A percentile compares a stretch with the other conserved stretches of the same genome.
Evolutionary conservation across 2,329 filamentous ascomycete genomes (phyloP).

Genomic region (Diaporthe sp.): DNA sequence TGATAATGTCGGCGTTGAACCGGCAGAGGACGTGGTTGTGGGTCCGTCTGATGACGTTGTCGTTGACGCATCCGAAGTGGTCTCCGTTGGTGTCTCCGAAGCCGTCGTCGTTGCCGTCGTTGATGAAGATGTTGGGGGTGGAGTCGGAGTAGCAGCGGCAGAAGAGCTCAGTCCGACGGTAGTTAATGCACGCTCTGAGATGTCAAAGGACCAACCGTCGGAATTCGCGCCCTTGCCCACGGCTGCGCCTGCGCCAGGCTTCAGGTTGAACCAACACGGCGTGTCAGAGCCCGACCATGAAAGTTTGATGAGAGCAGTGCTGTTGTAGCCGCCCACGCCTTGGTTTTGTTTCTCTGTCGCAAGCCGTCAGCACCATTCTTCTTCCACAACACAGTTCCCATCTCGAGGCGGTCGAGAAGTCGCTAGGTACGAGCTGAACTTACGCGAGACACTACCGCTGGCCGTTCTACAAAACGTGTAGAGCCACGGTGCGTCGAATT

Average conservation of each 20-base stretch:
- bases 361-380: background rate
- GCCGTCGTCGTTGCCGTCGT: background rate
- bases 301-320: slow-evolving; percentile 22
- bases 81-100: background rate
- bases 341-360: background rate
- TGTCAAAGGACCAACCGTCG: slow-evolving; percentile 29
- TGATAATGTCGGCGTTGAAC: background rate
- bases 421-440: background rate
- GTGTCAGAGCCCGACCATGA: slow-evolving; percentile 33
- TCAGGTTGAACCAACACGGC: slow-evolving; percentile 37
- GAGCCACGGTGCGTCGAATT: slow-evolving; percentile 26
- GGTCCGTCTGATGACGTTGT: background rate
- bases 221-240: slow-evolving; percentile 20
- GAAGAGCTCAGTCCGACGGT: slow-evolving; percentile 16
- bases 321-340: slow-evolving; percentile 29
- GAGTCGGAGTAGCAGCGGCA: background rate
- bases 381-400: background rate
- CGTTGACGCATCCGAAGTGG: background rate
- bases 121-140: background rate
- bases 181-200: slow-evolving; percentile 21
- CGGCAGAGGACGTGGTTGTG: background rate
- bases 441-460: slow-evolving; percentile 26
- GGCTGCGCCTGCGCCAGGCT: slow-evolving; percentile 11
- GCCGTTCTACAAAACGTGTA: slow-evolving; percentile 22
- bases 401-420: too few relatives aligned